Conservation (phyloP, 257 asterid genomes). For the Solanum chilense region DNA sequence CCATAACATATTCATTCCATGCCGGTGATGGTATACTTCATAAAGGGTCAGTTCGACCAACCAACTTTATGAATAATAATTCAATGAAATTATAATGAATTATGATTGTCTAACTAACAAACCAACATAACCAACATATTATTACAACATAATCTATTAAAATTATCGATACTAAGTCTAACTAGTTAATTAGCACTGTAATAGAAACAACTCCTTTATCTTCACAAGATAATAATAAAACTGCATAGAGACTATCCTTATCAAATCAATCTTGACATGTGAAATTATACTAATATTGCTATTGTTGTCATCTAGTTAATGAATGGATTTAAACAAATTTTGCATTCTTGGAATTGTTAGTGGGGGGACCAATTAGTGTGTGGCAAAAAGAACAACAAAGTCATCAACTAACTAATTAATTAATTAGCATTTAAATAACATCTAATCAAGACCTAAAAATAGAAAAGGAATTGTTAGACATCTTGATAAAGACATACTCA, state of each 20-base stretch:
- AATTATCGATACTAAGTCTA: neutral
- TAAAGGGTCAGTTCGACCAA: neutral
- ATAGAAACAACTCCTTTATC: too few species aligned
- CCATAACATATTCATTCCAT: too few species aligned
- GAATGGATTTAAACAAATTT: neutral
- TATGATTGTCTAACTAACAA: neutral
- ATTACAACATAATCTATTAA: too few species aligned
- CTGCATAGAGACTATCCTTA: neutral
- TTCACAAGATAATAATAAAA: too few species aligned
- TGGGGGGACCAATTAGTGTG: neutral
- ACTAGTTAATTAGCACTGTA: neutral
- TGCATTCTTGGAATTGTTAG: neutral
- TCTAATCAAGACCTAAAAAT: neutral
- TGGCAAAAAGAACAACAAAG: neutral
- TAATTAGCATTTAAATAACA: neutral
- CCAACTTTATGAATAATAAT: too few species aligned
- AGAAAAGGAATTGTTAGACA: neutral
- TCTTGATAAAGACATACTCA: neutral
- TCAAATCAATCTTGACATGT: neutral
- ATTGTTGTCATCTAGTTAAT: neutral
- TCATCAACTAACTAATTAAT: neutral
- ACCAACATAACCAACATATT: neutral
- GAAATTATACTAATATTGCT: neutral
- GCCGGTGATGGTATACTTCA: too few species aligned
- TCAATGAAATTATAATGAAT: too few species aligned